These are phyloP conservation scores for Hordeum pubiflorum DNA, from an alignment of 202 grass and related monocot genomes.

Conservation along the genomic window DNA sequence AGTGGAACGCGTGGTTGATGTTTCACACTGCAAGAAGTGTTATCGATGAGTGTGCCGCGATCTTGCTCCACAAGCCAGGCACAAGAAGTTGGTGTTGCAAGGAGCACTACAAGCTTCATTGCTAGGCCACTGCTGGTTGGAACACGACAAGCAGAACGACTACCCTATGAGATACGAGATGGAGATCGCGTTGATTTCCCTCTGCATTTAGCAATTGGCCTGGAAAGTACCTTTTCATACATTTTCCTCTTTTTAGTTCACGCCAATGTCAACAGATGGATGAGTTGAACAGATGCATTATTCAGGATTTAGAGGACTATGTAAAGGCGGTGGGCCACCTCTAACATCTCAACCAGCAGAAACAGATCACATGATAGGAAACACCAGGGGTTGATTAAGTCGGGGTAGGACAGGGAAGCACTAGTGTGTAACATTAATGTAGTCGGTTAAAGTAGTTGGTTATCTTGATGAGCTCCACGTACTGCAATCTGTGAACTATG, in stretches of 20 bases:
- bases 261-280: neutral
- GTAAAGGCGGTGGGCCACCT: neutral
- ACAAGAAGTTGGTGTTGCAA: neutral
- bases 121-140: neutral
- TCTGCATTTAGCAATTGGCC: neutral
- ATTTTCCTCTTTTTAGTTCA: neutral
- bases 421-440: neutral
- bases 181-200: neutral
- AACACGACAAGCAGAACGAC: neutral
- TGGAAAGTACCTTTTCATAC: neutral
- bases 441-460: neutral
- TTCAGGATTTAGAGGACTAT: neutral
- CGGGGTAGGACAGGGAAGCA: neutral
- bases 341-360: neutral
- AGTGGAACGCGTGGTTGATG: neutral
- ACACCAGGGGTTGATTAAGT: neutral
- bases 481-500: neutral
- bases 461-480: neutral
- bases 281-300: neutral
- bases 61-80: conserved; percentile 13
- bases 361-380: neutral
- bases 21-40: neutral
- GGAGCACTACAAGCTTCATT: neutral
- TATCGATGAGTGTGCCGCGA: neutral
- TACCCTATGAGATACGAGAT: neutral